phyloP scores from a whole-genome alignment of 306 rosid genomes.

The Lithocarpus polystachyus region DNA sequence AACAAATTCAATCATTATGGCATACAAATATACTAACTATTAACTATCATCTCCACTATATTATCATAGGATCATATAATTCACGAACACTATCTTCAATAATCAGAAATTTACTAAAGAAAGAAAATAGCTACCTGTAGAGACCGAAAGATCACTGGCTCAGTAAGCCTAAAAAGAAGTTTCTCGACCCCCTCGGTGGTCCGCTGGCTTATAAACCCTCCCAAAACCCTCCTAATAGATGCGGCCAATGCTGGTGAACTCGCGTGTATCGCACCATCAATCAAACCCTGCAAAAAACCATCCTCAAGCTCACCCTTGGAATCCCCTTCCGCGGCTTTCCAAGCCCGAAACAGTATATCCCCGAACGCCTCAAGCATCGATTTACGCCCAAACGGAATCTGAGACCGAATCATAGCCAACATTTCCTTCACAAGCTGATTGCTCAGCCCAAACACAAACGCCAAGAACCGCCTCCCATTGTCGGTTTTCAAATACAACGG shows the following conservation, averaged over 20 bases:
- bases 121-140: constrained; percentile 54
- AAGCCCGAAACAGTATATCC: constrained; percentile 77
- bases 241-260: constrained; percentile 55
- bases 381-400: constrained; percentile 85
- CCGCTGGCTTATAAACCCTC: constrained; percentile 79
- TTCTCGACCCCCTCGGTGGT: constrained; percentile 79
- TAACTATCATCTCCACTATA: not conserved
- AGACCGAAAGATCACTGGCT: constrained; percentile 89
- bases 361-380: constrained; percentile 84
- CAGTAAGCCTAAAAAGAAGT: constrained; percentile 66
- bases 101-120: not conserved
- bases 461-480: constrained; percentile 76
- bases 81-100: not conserved
- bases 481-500: constrained; percentile 75
- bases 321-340: constrained; percentile 58
- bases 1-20: not conserved
- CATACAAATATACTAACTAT: not conserved
- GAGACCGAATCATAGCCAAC: constrained; percentile 83
- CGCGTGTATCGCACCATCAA: constrained; percentile 68
- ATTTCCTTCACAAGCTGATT: constrained; percentile 63
- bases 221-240: constrained; percentile 72
- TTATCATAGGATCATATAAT: not conserved
- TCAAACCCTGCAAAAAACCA: constrained; percentile 72
- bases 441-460: constrained; percentile 64
- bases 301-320: constrained; percentile 52